phyloP scores from a whole-genome alignment of 1,139 yeast genomes.

The Sugiyamaella novakii region DNA sequence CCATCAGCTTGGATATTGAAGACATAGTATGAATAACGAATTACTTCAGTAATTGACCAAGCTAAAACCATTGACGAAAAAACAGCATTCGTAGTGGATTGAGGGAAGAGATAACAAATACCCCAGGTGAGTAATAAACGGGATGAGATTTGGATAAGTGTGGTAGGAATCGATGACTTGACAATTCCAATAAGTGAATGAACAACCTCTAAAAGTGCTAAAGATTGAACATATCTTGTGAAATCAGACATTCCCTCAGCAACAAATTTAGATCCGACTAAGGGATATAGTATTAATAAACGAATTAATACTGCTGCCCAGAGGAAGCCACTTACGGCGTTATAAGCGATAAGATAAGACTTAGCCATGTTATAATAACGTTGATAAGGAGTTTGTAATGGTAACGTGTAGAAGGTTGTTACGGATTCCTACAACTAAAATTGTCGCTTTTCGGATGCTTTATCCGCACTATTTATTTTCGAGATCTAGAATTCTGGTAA shows the following conservation, averaged over 20 bases:
- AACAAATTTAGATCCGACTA: conserved; percentile 51
- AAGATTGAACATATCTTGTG: conserved; percentile 73
- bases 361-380: conserved; percentile 11
- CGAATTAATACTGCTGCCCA: conserved; percentile 64
- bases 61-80: conserved; percentile 72
- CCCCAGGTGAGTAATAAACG: conserved; percentile 85
- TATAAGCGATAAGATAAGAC: conserved; percentile 53
- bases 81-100: conserved; percentile 57
- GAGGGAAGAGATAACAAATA: conserved; percentile 70
- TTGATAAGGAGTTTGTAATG: too few species aligned
- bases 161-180: conserved; percentile 80
- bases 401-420: too few species aligned
- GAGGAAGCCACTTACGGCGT: conserved; percentile 62
- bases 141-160: conserved; percentile 83
- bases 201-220: conserved; percentile 78
- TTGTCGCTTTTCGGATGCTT: too few species aligned
- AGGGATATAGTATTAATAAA: conserved; percentile 40
- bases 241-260: conserved; percentile 61
- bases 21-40: conserved; percentile 84
- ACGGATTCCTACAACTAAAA: too few species aligned
- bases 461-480: too few species aligned
- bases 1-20: conserved; percentile 54
- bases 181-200: conserved; percentile 78
- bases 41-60: conserved; percentile 89
- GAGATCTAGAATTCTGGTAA: too few species aligned